Percentiles rank a stretch among this genome's conserved stretches.
phyloP scores from a whole-genome alignment of 2,329 filamentous ascomycete species.

The Polychaeton citri region DNA sequence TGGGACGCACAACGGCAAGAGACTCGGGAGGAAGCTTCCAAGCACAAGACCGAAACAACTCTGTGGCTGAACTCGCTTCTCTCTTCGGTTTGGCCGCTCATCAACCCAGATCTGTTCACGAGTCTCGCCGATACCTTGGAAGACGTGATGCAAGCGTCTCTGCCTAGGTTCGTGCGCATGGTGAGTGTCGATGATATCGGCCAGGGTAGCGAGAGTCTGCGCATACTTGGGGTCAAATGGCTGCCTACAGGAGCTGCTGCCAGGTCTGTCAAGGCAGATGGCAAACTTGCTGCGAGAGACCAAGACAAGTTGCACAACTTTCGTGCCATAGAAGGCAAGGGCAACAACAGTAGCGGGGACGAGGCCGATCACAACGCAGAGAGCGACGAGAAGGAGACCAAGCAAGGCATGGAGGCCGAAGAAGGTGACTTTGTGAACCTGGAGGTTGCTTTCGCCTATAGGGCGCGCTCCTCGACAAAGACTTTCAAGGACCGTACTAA shows the following conservation, averaged over 20 bases:
- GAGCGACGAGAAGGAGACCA: slow-evolving; percentile 22
- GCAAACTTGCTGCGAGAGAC: slow-evolving; percentile 38
- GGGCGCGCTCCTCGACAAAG: slow-evolving; percentile 47
- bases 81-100: slow-evolving; percentile 56
- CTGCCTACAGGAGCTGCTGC: slow-evolving; percentile 57
- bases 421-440: slow-evolving; percentile 68
- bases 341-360: slow-evolving; percentile 22
- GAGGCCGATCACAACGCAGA: slow-evolving; percentile 21
- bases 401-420: slow-evolving; percentile 58
- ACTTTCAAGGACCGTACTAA: slow-evolving; percentile 51
- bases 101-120: slow-evolving; percentile 63
- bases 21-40: slow-evolving; percentile 34
- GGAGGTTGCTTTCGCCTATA: slow-evolving; percentile 62
- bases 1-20: slow-evolving; percentile 51
- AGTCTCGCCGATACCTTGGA: slow-evolving; percentile 58
- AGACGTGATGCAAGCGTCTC: slow-evolving; percentile 66
- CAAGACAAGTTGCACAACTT: slow-evolving; percentile 30
- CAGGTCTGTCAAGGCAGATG: slow-evolving; percentile 45
- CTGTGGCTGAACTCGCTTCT: slow-evolving; percentile 61
- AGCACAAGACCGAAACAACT: slow-evolving; percentile 48
- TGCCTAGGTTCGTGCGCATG: slow-evolving; percentile 58
- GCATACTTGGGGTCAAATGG: slow-evolving; percentile 60
- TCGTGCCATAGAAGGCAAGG: slow-evolving; percentile 36
- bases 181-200: slow-evolving; percentile 63
- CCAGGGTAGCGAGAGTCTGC: slow-evolving; percentile 57